Conservation (phyloP, 495 filamentous ascomycete species). For the Tuber indicum region DNA sequence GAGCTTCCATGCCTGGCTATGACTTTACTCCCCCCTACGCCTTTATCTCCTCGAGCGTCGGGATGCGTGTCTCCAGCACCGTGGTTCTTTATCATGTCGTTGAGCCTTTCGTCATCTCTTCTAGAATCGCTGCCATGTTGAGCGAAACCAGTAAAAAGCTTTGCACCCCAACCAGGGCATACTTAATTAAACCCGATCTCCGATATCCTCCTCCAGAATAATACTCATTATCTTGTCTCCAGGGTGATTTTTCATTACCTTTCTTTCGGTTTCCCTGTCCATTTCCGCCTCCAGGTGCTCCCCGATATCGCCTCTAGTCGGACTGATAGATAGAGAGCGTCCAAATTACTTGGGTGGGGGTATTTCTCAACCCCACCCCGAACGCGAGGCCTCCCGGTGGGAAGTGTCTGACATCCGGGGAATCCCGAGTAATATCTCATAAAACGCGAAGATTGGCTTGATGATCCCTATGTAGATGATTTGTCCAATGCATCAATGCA, state of each 20-base stretch:
- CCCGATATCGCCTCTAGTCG: neutral
- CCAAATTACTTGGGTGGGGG: neutral
- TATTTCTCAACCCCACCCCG: too few species aligned
- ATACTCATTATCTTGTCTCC: neutral
- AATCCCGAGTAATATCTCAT: too few species aligned
- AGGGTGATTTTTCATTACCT: neutral
- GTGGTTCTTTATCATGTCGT: neutral
- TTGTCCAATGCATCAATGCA: too few species aligned
- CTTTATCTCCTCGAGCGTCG: neutral
- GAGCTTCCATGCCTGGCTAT: neutral
- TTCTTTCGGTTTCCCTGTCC: neutral
- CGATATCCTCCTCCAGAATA: neutral
- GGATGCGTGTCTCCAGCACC: neutral
- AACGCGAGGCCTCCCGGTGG: too few species aligned
- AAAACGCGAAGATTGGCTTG: too few species aligned
- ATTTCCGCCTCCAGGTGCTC: neutral
- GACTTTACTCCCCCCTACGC: neutral
- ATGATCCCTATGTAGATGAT: too few species aligned
- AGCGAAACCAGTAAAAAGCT: neutral
- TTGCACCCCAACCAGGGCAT: too few species aligned
- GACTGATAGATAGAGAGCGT: neutral
- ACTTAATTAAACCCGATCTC: neutral
- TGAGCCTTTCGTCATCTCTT: neutral
- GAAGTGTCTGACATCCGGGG: too few species aligned
- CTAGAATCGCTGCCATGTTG: neutral